Evolutionary conservation across 768 basidiomycete species (phyloP).

Genomic region (Arthromyces matolae): DNA sequence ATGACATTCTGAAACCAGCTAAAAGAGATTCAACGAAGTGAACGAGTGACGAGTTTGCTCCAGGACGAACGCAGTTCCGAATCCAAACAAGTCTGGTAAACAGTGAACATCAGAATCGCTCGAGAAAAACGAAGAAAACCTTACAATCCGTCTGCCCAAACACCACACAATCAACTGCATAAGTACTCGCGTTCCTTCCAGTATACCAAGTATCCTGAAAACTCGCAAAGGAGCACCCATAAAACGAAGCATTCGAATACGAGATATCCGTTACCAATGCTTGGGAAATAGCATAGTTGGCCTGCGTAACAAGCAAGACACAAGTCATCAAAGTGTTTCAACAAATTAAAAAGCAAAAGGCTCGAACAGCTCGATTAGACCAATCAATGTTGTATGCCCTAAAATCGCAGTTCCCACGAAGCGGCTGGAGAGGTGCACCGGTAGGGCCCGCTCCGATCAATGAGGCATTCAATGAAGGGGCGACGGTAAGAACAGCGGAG

Average conservation of each 20-base stretch:
- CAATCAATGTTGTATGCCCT: slow-evolving; percentile 66
- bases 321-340: not conserved
- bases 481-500: slow-evolving; percentile 55
- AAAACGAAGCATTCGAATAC: slow-evolving; percentile 66
- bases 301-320: slow-evolving; percentile 26
- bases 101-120: not conserved
- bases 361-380: slow-evolving; percentile 58
- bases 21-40: not conserved
- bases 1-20: slow-evolving; percentile 61
- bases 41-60: not conserved
- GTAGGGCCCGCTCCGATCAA: slow-evolving; percentile 58
- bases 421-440: slow-evolving; percentile 48
- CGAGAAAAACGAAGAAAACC: slow-evolving; percentile 14
- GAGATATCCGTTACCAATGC: slow-evolving; percentile 61
- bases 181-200: slow-evolving; percentile 54
- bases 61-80: slow-evolving; percentile 50
- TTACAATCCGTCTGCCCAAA: slow-evolving; percentile 64
- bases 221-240: slow-evolving; percentile 56
- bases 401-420: slow-evolving; percentile 56
- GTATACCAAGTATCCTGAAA: slow-evolving; percentile 69
- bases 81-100: slow-evolving; percentile 50
- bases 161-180: slow-evolving; percentile 58
- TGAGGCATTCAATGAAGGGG: slow-evolving; percentile 52
- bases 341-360: not conserved
- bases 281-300: slow-evolving; percentile 56